phyloP scores from a whole-genome alignment of 352 stramenopile species.

The Globisporangium paddicum region DNA sequence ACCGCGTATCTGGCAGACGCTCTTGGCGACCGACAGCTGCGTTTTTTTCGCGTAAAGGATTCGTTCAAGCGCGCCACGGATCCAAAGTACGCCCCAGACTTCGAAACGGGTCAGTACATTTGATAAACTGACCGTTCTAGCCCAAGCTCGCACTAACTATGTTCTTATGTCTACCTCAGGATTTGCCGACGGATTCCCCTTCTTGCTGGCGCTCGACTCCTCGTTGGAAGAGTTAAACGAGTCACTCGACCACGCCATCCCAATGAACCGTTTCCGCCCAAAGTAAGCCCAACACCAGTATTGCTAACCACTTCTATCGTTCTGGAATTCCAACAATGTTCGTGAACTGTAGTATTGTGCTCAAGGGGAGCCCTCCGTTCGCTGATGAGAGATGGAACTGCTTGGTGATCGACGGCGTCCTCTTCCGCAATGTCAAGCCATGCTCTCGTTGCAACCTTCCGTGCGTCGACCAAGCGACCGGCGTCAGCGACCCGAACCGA shows the following conservation, averaged over 20 bases:
- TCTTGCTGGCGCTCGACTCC: constrained; percentile 52
- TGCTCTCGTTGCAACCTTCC: constrained; percentile 75
- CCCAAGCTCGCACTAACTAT: neutral
- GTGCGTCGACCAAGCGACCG: constrained; percentile 65
- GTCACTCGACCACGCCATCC: constrained; percentile 40
- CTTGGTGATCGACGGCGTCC: constrained; percentile 43
- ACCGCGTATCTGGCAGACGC: constrained; percentile 41
- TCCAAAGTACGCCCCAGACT: constrained; percentile 52
- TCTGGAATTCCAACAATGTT: neutral
- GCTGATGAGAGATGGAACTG: constrained; percentile 74
- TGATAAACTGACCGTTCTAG: neutral
- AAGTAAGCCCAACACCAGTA: constrained; percentile 39
- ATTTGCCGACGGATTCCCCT: constrained; percentile 80
- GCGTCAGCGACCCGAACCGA: constrained; percentile 33
- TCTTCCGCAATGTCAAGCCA: constrained; percentile 71
- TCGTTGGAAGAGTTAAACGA: constrained; percentile 64
- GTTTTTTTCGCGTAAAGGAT: constrained; percentile 57
- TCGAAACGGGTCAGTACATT: constrained; percentile 31
- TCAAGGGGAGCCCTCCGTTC: constrained; percentile 58
- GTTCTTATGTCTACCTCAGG: constrained; percentile 13
- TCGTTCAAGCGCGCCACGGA: constrained; percentile 48
- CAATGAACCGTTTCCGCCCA: constrained; percentile 79
- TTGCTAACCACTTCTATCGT: neutral
- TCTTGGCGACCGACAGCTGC: constrained; percentile 29
- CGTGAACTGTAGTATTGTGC: constrained; percentile 46